Evolutionary conservation across 2,329 filamentous ascomycete genomes (phyloP), one percentile per base, ranked within the genome.

Genomic region (Tympanopsis confertula): DNA sequence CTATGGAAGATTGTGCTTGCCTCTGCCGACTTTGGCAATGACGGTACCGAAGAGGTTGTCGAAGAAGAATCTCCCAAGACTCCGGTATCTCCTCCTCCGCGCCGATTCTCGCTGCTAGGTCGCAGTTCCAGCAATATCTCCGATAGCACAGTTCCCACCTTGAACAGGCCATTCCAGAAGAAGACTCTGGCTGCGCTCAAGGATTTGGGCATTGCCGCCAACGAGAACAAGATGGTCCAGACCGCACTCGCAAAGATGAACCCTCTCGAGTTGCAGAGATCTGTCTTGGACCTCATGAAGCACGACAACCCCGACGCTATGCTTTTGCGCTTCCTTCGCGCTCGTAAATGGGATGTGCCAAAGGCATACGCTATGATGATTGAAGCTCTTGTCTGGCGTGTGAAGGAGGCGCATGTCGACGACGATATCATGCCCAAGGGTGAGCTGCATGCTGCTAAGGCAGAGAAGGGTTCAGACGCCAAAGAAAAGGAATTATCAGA

Each of bases 341-440:
- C 57, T 7, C 55, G 58, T 36, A 58, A 62, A 42, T 63, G 61
- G 53, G 51, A 65, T 42, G 52, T 64, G 4, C 45, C 51, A 1
- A 58, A 57, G 35, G 57, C 59, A 0, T 49, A 61, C 15, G 49
- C 52, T 14, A 64, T 64, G 55, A 47, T 63, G 26, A 51, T 58
- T 2, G 52, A 55, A 2, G 48, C 55, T 5, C 41, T 62, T 38
- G 47, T 58, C 26, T 64, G 61, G 61, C 55, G 61, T 15, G 17
- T 10, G 10, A 48, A 54, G 3, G 51, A 53, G 41, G 44, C 45
- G 37, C 35, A 49, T 14, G 43, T 63, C 4, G 52, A 61, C 19
- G 43, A 50, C 4, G 49, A 51, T 4, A 50, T 63, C 15, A 36
- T 61, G 14, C 36, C 37, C 2, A 50, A 48, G 2, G 61, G 61